Conservation (phyloP, 2,329 filamentous ascomycete genomes). For the Chaetomium strumarium region DNA sequence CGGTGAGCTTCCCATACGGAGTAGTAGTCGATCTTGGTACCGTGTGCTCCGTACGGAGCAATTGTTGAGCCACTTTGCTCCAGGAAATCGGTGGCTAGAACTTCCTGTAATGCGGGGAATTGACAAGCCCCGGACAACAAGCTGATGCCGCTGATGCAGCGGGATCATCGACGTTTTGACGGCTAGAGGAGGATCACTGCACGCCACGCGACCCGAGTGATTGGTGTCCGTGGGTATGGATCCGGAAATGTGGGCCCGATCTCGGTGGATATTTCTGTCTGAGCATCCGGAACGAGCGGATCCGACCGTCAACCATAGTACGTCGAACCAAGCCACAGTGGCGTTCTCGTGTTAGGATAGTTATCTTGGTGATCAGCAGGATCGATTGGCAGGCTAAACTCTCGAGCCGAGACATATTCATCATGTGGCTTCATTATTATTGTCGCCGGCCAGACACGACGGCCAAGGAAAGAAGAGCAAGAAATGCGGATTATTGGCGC, state of each 20-base stretch:
- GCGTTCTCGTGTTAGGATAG: background rate
- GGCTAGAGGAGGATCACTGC: constrained; percentile 1
- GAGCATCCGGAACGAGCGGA: constrained; percentile 1
- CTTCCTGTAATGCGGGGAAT: no score
- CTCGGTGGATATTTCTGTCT: background rate
- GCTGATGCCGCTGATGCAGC: background rate
- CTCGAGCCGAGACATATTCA: constrained; percentile 1
- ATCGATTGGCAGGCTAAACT: constrained; percentile 1
- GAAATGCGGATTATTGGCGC: no score
- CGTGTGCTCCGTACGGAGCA: no score
- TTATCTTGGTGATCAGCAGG: background rate
- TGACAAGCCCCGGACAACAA: no score
- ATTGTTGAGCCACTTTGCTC: no score
- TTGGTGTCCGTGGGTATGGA: constrained; percentile 3
- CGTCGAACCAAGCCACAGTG: background rate
- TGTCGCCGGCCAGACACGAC: background rate
- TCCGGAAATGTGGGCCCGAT: constrained; percentile 4
- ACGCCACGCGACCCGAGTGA: background rate
- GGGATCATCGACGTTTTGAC: background rate
- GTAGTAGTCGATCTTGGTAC: no score
- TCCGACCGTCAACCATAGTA: no score
- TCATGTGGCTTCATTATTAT: background rate
- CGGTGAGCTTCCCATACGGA: no score
- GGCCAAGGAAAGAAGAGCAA: background rate
- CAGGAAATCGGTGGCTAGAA: no score